These are phyloP conservation scores for Smithsoniella earleae DNA, from an alignment of 163 green algal species.

Conservation along the genomic window DNA sequence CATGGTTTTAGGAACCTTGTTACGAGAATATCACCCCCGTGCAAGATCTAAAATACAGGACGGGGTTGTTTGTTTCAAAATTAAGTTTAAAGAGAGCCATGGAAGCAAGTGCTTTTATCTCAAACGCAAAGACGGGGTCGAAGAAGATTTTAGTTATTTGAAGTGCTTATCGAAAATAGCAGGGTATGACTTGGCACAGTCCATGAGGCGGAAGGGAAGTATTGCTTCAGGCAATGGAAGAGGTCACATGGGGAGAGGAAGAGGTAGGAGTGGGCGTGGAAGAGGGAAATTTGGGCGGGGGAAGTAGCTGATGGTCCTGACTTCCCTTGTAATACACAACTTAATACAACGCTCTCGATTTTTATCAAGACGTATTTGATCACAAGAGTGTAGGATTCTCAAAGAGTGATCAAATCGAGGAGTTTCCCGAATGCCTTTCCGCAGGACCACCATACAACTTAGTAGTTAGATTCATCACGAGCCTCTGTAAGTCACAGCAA, in stretches of 20 bases:
- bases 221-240: neutral
- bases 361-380: too few relatives aligned
- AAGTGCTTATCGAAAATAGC: constrained; percentile 1
- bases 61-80: neutral
- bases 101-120: constrained; percentile 5
- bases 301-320: too few relatives aligned
- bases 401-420: too few relatives aligned
- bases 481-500: too few relatives aligned
- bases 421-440: too few relatives aligned
- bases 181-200: neutral
- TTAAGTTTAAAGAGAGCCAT: neutral
- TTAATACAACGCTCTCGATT: too few relatives aligned
- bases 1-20: neutral
- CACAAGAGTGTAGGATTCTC: too few relatives aligned
- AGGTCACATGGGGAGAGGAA: neutral
- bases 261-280: neutral
- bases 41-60: neutral
- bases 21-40: neutral
- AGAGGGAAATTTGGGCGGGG: too few relatives aligned
- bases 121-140: neutral
- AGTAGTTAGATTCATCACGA: too few relatives aligned
- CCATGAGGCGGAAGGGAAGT: neutral
- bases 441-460: too few relatives aligned
- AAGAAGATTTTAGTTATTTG: constrained; percentile 17
- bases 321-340: too few relatives aligned